Conservation (phyloP, 805 yeast species). For the Spathaspora hagerdaliae region DNA sequence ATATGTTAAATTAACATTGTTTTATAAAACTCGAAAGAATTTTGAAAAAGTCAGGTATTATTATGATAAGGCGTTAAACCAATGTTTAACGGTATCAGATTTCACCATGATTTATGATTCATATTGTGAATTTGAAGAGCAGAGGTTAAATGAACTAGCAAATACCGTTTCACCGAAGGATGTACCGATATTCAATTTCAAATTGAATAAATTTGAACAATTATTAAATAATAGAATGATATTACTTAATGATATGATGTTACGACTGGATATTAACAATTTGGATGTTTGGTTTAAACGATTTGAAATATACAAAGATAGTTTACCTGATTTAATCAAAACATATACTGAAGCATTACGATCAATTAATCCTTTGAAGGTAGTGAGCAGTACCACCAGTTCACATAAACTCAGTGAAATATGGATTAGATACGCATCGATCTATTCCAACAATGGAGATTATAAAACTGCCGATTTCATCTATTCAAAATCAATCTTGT, state of each 20-base stretch:
- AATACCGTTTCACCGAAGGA: slow-evolving; percentile 14
- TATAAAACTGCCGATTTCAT: slow-evolving; percentile 57
- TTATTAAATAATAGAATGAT: slow-evolving; percentile 56
- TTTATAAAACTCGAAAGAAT: slow-evolving; percentile 37
- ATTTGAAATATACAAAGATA: slow-evolving; percentile 37
- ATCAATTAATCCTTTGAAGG: slow-evolving; percentile 57
- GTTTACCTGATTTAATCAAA: slow-evolving; percentile 40
- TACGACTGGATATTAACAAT: slow-evolving; percentile 59
- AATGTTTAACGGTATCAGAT: slow-evolving; percentile 51
- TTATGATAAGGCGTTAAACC: slow-evolving; percentile 46
- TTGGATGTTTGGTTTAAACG: slow-evolving; percentile 70
- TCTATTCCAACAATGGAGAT: slow-evolving; percentile 58
- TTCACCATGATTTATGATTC: slow-evolving; percentile 63
- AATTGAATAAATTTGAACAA: slow-evolving; percentile 38
- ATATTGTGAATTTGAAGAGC: slow-evolving; percentile 58
- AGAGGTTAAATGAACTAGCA: slow-evolving; percentile 15
- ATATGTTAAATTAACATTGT: slow-evolving; percentile 45
- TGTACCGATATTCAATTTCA: not conserved
- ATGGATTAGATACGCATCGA: slow-evolving; percentile 68
- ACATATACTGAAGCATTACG: slow-evolving; percentile 65
- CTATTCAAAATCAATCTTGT: slow-evolving; percentile 60
- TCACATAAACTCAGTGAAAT: slow-evolving; percentile 45
- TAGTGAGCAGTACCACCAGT: slow-evolving; percentile 15
- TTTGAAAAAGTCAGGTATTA: slow-evolving; percentile 20
- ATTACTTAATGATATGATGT: slow-evolving; percentile 60